These are phyloP conservation scores for Populus hybrid DNA, from an alignment of 441 rosid genomes.

Conservation along the genomic window DNA sequence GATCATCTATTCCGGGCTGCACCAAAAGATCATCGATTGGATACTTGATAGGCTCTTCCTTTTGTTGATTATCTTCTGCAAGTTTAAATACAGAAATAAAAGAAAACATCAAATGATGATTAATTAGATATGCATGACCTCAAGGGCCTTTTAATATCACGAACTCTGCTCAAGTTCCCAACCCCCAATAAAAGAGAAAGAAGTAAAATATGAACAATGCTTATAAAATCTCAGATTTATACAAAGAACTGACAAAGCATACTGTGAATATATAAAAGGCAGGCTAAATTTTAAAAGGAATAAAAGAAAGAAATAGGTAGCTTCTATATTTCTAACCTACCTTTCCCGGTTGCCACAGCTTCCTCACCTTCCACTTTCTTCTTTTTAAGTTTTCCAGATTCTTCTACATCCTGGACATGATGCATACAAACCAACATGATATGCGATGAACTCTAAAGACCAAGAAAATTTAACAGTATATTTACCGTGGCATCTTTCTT, in stretches of 20 bases:
- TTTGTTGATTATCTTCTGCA: slow-evolving; percentile 44
- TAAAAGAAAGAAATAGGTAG: neutral
- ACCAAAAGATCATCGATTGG: slow-evolving; percentile 92
- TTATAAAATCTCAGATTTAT: neutral
- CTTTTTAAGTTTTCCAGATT: slow-evolving; percentile 50
- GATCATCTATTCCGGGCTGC: slow-evolving; percentile 66
- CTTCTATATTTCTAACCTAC: slow-evolving; percentile 27
- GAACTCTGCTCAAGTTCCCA: neutral
- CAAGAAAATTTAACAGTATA: slow-evolving; percentile 5
- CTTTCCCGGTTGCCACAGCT: slow-evolving; percentile 17
- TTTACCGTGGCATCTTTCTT: slow-evolving; percentile 29
- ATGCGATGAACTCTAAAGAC: slow-evolving; percentile 18
- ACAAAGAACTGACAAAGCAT: neutral
- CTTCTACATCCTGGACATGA: slow-evolving; percentile 50
- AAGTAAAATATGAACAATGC: neutral
- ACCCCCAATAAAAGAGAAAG: neutral
- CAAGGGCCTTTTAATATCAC: neutral
- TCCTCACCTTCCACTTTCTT: slow-evolving; percentile 50
- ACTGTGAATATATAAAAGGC: neutral
- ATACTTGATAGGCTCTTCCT: slow-evolving; percentile 56
- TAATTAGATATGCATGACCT: neutral
- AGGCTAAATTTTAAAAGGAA: neutral
- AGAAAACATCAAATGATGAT: slow-evolving; percentile 12
- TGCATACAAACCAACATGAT: slow-evolving; percentile 16
- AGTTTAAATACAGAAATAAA: slow-evolving; percentile 22